Evolutionary conservation across 257 asterid species (phyloP), one percentile per base, ranked within the genome.

Genomic region (Solanum tacnaense): DNA sequence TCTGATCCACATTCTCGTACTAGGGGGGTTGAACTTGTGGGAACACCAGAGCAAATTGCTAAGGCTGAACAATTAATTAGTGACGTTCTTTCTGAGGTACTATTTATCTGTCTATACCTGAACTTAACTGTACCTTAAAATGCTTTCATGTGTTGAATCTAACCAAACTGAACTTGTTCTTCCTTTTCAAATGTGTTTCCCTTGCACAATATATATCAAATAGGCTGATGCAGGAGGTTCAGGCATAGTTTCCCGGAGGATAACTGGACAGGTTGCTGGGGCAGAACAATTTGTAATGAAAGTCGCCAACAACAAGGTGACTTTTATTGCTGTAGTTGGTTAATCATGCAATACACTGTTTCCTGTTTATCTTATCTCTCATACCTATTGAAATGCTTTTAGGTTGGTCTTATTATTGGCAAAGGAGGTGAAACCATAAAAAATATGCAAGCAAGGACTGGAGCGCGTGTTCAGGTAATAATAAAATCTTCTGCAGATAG

Each of bases 351-450:
- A 60, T 46, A 13, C 16, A 18, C 29, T n/a, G 34, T 74, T 27
- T 29, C 25, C 16, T 10, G 41, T 44, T 49, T 34, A 29, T 79
- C 56, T 82, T 25, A 27, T 79, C 36, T 38, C 65, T 56, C 65
- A 18, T 56, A 56, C 65, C 25, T 31, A 58, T 27, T 82, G 49
- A 56, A 52, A 4, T 84, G 18, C 31, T 56, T 56, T 6, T 84
- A 84, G 92, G 99, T 96, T 88, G 98, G 99, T 6, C 96, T 96
- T 21, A 94, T 96, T 79, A 96, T 97, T 89, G 98, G 98, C 41
- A 95, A 94, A 91, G 98, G 95, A 38, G 99, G 99, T 0, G 99
- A 97, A 89, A 97, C 98, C 67, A 96, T 97, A 87, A 97, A 96
- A 90, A 92, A 93, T 73, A 98, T 96, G 85, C 98, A 97, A 87